phyloP scores from a whole-genome alignment of 1,284 basidiomycete species.

The Ganoderma resinaceum region DNA sequence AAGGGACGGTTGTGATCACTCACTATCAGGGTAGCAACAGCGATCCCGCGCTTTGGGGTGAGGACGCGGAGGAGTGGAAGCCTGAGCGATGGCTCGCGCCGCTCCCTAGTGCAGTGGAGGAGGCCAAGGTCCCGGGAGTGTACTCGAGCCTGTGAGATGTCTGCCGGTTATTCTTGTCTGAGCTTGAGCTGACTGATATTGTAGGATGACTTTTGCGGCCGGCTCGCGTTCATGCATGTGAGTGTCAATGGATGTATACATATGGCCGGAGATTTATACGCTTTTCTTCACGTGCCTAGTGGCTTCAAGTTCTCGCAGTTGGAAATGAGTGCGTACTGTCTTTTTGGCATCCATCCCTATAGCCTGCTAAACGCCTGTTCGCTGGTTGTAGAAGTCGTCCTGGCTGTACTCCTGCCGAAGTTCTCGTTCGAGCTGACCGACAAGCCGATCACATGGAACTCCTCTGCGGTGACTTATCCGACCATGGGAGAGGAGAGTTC shows the following conservation, averaged over 20 bases:
- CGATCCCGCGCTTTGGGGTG: constrained; percentile 4
- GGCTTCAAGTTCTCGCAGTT: constrained; percentile 11
- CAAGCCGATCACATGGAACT: constrained; percentile 33
- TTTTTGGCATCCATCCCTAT: too few relatives aligned
- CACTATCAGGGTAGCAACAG: constrained; percentile 8
- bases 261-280: neutral
- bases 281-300: neutral
- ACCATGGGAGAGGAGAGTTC: constrained; percentile 29
- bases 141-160: constrained; percentile 7
- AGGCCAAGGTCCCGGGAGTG: constrained; percentile 10
- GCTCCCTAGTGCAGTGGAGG: neutral
- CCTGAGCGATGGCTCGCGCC: constrained; percentile 16
- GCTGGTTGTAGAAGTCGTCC: constrained; percentile 22
- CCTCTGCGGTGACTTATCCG: constrained; percentile 30
- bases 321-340: constrained; percentile 3
- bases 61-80: constrained; percentile 11
- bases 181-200: neutral
- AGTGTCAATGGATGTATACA: too few relatives aligned
- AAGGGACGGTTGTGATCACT: neutral
- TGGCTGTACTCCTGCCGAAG: constrained; percentile 17
- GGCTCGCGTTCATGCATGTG: constrained; percentile 10
- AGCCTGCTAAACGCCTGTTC: neutral
- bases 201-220: constrained; percentile 3
- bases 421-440: constrained; percentile 22
- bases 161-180: accelerated